Evolutionary conservation across 805 yeast species (phyloP), one percentile per base, ranked within the genome.

Genomic region (Kazachstania viticola): DNA sequence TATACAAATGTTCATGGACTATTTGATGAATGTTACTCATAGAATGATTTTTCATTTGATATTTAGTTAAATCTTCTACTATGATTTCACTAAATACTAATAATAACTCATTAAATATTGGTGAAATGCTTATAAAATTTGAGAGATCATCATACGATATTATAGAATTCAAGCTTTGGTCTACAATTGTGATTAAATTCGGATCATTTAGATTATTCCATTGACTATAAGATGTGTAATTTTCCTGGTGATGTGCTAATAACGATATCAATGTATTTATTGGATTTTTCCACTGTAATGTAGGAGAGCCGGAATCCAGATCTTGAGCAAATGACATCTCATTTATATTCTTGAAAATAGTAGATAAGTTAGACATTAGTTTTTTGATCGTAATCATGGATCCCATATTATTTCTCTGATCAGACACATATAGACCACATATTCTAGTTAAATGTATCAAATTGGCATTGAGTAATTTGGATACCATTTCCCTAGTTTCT

Each of bases 291-390:
- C 61, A 56, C 14, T 31, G 35, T 14, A 28, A 36, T 9, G 40
- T 28, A 12, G 30, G 14, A 19, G 5, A 14, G 14, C 14, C 21
- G 27, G 18, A 15, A 8, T 25, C 26, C 30, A 25, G 17, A 19
- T 26, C 37, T 17, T 30, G 31, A n/a, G 31, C 30, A n/a, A n/a
- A n/a, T n/a, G n/a, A n/a, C 9, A 35, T 16, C 29, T 47, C 48
- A 27, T 51, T 52, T 13, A 51, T 33, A 23, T 43, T 43, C n/a
- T 44, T 46, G 31, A 51, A 56, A 14, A 56, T 42, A 15, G 46
- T 34, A 9, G 61, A 53, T 24, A 51, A 36, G 34, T 56, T 56
- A 3, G 61, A 56, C 58, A 56, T 56, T 14, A 56, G 37, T 30
- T 54, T 56, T 24, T 47, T 54, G 8, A 56, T 50, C 5, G 46